Conservation (phyloP, 176 grass and related monocot species). For the Paspalum notatum region DNA sequence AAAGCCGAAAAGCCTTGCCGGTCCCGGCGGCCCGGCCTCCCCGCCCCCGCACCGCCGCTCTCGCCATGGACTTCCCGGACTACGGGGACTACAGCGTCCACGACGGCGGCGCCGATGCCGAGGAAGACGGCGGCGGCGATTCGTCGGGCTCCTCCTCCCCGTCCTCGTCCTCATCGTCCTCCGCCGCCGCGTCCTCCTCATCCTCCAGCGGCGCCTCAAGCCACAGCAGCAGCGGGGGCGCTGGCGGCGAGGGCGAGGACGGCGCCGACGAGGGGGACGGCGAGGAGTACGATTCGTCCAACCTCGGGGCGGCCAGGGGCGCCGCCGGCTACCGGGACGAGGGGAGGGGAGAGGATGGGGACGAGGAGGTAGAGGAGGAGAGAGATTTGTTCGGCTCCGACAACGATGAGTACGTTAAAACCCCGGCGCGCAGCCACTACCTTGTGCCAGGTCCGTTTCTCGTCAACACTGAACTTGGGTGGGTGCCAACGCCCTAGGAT, state of each 20-base stretch:
- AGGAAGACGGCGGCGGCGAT: slow-evolving; percentile 56
- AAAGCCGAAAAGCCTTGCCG: slow-evolving; percentile 13
- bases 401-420: slow-evolving; percentile 86
- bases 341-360: slow-evolving; percentile 19
- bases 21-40: not conserved
- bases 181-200: slow-evolving; percentile 66
- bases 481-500: not conserved
- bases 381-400: slow-evolving; percentile 94
- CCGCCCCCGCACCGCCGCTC: not conserved
- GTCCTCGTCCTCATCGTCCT: slow-evolving; percentile 82
- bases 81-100: slow-evolving; percentile 56
- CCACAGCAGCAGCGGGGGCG: slow-evolving; percentile 57
- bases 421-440: slow-evolving; percentile 63
- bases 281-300: slow-evolving; percentile 54
- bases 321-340: slow-evolving; percentile 39
- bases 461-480: slow-evolving; percentile 12
- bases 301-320: slow-evolving; percentile 16
- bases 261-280: slow-evolving; percentile 47
- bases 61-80: slow-evolving; percentile 84
- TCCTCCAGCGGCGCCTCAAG: slow-evolving; percentile 61
- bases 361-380: slow-evolving; percentile 51
- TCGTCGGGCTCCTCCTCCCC: slow-evolving; percentile 77
- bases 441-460: slow-evolving; percentile 75
- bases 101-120: slow-evolving; percentile 44
- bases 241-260: slow-evolving; percentile 48